Conservation (phyloP, 2,329 filamentous ascomycete species). For the Sarocladiaceae sp. region DNA sequence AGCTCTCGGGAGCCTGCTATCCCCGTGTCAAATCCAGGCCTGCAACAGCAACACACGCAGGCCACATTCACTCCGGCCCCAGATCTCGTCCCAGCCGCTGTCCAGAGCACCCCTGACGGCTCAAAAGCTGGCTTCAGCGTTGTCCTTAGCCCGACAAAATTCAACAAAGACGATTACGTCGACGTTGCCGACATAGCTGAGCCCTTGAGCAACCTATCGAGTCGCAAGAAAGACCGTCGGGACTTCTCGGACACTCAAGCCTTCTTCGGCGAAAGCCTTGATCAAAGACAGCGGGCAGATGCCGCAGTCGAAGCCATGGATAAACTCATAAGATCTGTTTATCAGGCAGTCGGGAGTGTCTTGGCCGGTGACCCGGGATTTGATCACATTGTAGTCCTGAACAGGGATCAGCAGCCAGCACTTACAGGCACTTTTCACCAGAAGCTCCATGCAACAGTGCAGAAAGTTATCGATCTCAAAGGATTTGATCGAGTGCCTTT, state of each 20-base stretch:
- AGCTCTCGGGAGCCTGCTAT: conserved; percentile 9
- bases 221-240: conserved; percentile 47
- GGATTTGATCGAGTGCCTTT: conserved; percentile 66
- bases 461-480: conserved; percentile 63
- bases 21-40: neutral
- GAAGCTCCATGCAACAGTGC: conserved; percentile 66
- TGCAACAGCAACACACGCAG: conserved; percentile 10
- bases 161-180: conserved; percentile 48
- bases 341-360: conserved; percentile 67
- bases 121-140: conserved; percentile 33
- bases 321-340: conserved; percentile 63
- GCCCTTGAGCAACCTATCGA: conserved; percentile 40
- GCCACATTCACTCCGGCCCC: conserved; percentile 9
- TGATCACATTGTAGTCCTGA: conserved; percentile 47
- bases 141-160: conserved; percentile 37
- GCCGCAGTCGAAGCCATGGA: conserved; percentile 65
- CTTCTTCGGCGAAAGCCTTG: conserved; percentile 55
- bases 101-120: conserved; percentile 9
- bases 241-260: conserved; percentile 47
- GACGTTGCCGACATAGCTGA: conserved; percentile 41
- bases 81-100: conserved; percentile 9
- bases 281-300: conserved; percentile 77
- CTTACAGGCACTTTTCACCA: conserved; percentile 63
- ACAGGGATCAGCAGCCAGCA: conserved; percentile 54
- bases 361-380: conserved; percentile 49